Evolutionary conservation across 2,329 filamentous ascomycete species (phyloP), one percentile per base, ranked within the genome.

Genomic region (Aspergillus fijiensis): DNA sequence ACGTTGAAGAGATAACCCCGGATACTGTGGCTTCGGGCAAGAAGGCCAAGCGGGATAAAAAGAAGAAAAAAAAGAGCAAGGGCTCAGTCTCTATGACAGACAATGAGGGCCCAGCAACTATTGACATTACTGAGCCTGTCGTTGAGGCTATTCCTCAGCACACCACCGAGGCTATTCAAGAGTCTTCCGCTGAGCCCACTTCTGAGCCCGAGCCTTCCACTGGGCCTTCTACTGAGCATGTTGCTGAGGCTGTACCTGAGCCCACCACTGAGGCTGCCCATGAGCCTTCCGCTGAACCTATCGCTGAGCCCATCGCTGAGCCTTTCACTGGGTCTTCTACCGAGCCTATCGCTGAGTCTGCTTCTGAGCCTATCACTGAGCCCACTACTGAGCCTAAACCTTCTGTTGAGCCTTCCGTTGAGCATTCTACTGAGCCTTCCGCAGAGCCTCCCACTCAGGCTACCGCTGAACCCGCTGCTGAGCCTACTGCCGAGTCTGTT

Each of bases 41-140:
- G 57, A 70, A 69, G 49, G 55, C 65, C 5, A 73, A 72, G 63
- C 39, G 39, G 14, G 39, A 45, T 45, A 71, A 70, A 54, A 71
- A 72, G 55, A 69, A 67, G 55, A 64, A 63, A 47, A 69, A 65
- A 49, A 64, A 62, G 50, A 62, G 55, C 53, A 62, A 62, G 57
- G 35, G 42, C 19, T 51, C 60, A 21, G 39, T 42, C 25, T 10
- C 39, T 9, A 61, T 61, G 12, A 62, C 66, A 23, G 29, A 16
- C n/a, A 42, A 29, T 52, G 60, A 60, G 58, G 59, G 49, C 7
- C 42, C 54, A 5, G 19, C 33, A 35, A 12, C 33, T 35, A 35
- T 12, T 16, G 33, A 16, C 4, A 14, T 16, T 16, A 6, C 33
- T 35, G 33, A 35, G 33, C 33, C 60, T 11, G 16, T 61, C n/a